These are phyloP conservation scores for Fusarium concolor DNA, from an alignment of 2,329 filamentous ascomycete species.

Conservation along the genomic window DNA sequence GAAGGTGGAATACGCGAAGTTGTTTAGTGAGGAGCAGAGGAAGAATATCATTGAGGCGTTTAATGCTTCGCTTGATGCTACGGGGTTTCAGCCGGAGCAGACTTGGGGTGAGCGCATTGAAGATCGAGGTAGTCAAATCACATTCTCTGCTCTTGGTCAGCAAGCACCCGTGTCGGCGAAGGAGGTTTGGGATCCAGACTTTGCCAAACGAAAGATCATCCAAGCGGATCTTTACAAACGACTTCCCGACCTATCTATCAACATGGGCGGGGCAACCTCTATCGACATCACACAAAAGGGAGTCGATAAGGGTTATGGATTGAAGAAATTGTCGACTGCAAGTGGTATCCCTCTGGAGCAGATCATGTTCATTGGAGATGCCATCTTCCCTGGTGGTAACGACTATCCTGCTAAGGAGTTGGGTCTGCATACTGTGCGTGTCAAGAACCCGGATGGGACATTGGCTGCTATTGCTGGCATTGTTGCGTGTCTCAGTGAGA, in stretches of 20 bases:
- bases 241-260: constrained; percentile 19
- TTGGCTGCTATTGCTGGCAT: constrained; percentile 21
- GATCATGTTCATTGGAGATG: constrained; percentile 25
- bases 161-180: constrained; percentile 15
- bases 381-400: constrained; percentile 23
- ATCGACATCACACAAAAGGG: constrained; percentile 25
- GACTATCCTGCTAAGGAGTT: constrained; percentile 22
- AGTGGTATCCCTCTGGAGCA: constrained; percentile 10
- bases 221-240: constrained; percentile 17
- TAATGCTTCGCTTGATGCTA: constrained; percentile 15
- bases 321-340: constrained; percentile 18
- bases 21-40: constrained; percentile 21
- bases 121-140: constrained; percentile 20
- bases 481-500: constrained; percentile 18
- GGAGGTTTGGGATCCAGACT: constrained; percentile 20
- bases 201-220: constrained; percentile 20
- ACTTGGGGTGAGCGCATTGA: constrained; percentile 25
- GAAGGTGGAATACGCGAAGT: constrained; percentile 19
- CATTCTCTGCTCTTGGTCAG: constrained; percentile 15
- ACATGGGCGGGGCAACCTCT: constrained; percentile 22
- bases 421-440: constrained; percentile 17
- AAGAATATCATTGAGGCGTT: constrained; percentile 19
- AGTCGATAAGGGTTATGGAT: constrained; percentile 18
- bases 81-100: constrained; percentile 17
- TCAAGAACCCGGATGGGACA: constrained; percentile 21